These are phyloP conservation scores for Lipomyces sp. DNA, from an alignment of 805 yeast genomes.

Conservation along the genomic window DNA sequence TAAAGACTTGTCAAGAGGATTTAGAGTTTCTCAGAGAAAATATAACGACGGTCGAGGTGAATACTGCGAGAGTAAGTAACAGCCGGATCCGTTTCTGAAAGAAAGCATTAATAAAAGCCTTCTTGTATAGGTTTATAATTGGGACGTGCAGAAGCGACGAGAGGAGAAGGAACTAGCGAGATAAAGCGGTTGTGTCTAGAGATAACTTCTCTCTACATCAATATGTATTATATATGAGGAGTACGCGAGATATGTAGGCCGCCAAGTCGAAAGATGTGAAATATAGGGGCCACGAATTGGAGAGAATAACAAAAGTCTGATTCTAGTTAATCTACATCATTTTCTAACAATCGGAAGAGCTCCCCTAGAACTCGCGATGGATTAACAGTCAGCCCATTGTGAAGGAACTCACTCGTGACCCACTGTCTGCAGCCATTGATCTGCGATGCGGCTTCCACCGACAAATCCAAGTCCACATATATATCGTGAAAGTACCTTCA, in stretches of 20 bases:
- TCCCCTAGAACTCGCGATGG: slow-evolving; percentile 49
- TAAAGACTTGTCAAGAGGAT: slow-evolving; percentile 74
- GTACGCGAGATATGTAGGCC: not conserved
- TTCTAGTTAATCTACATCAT: slow-evolving; percentile 47
- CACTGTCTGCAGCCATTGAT: slow-evolving; percentile 50
- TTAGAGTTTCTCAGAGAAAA: slow-evolving; percentile 82
- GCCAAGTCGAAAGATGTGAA: not conserved
- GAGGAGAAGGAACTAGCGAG: slow-evolving; percentile 28
- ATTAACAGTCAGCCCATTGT: slow-evolving; percentile 50
- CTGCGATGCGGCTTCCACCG: slow-evolving; percentile 46
- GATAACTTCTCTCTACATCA: not conserved
- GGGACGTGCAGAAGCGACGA: slow-evolving; percentile 47
- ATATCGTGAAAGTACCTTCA: slow-evolving; percentile 39
- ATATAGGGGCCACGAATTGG: not conserved
- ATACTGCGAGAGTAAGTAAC: slow-evolving; percentile 70
- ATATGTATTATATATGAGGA: slow-evolving; percentile 1
- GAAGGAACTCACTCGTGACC: slow-evolving; percentile 53
- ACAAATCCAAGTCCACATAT: slow-evolving; percentile 52
- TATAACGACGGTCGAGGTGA: slow-evolving; percentile 97
- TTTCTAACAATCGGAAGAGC: slow-evolving; percentile 47
- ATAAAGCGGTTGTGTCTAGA: not conserved
- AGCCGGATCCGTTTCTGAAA: not conserved
- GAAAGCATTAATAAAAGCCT: not conserved
- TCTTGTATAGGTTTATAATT: slow-evolving; percentile 42
- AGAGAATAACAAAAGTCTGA: not conserved